These are phyloP conservation scores for Tubosaeta sp. DNA, from an alignment of 768 basidiomycete genomes.

Conservation along the genomic window DNA sequence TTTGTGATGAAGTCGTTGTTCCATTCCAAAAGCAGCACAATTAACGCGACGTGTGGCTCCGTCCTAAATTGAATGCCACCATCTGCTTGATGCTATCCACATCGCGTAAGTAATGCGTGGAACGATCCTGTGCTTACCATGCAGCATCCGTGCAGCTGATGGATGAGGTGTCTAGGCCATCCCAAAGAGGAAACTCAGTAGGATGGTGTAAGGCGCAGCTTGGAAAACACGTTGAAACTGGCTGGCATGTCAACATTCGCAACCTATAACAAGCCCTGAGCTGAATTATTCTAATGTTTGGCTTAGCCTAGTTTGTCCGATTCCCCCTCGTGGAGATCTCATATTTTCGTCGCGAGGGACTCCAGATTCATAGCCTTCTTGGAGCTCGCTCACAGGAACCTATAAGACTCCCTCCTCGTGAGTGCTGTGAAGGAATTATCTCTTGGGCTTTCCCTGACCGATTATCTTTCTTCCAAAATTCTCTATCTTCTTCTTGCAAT, in stretches of 20 bases:
- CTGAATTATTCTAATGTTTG: slow-evolving; percentile 5
- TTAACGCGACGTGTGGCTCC: slow-evolving; percentile 3
- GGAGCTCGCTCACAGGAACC: slow-evolving; percentile 4
- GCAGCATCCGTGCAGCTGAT: slow-evolving; percentile 19
- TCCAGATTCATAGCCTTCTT: slow-evolving; percentile 25
- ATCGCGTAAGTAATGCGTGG: background rate
- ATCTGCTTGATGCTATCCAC: background rate
- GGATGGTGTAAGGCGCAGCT: slow-evolving; percentile 19
- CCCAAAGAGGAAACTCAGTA: slow-evolving; percentile 26
- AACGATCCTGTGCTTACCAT: slow-evolving; percentile 17
- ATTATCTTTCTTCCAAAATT: slow-evolving; percentile 24
- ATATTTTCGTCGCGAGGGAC: slow-evolving; percentile 14
- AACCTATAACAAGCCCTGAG: slow-evolving; percentile 6
- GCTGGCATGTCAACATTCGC: slow-evolving; percentile 11
- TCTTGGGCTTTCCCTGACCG: slow-evolving; percentile 9
- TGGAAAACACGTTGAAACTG: slow-evolving; percentile 22
- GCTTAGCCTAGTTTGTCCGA: slow-evolving; percentile 1
- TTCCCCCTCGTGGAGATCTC: slow-evolving; percentile 19
- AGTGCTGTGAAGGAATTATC: slow-evolving; percentile 12
- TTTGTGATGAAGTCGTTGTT: background rate
- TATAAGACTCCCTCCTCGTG: slow-evolving; percentile 17
- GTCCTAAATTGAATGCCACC: slow-evolving; percentile 3
- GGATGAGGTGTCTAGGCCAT: slow-evolving; percentile 6
- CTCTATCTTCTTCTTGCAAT: slow-evolving; percentile 18
- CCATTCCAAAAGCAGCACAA: slow-evolving; percentile 9